These are phyloP conservation scores for rapeseed (Brassica napus) DNA, from an alignment of 345 rosid species.

Conservation along the genomic window DNA sequence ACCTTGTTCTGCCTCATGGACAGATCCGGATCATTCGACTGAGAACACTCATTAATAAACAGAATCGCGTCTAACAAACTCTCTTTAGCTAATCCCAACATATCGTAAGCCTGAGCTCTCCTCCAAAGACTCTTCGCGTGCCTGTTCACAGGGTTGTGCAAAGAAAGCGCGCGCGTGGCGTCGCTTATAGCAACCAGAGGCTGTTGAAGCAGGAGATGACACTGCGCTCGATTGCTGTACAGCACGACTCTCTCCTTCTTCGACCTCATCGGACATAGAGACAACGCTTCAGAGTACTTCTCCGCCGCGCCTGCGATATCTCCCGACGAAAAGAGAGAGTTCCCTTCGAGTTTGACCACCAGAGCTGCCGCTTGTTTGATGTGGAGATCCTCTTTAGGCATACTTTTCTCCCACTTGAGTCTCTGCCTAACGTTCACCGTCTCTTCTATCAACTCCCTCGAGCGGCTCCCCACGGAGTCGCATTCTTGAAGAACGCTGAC, in stretches of 20 bases:
- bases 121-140: slow-evolving; percentile 99
- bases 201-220: slow-evolving; percentile 91
- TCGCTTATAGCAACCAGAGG: slow-evolving; percentile 91
- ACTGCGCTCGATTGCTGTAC: slow-evolving; percentile 94
- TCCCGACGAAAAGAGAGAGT: slow-evolving; percentile 92
- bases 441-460: slow-evolving; percentile 77
- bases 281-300: slow-evolving; percentile 90
- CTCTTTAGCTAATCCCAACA: slow-evolving; percentile 92
- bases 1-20: slow-evolving; percentile 91
- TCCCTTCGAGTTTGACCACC: slow-evolving; percentile 97
- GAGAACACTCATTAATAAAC: slow-evolving; percentile 96
- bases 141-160: slow-evolving; percentile 82
- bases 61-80: slow-evolving; percentile 95
- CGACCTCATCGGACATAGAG: slow-evolving; percentile 89
- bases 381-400: slow-evolving; percentile 97
- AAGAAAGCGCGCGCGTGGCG: slow-evolving; percentile 85
- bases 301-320: slow-evolving; percentile 86
- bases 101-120: slow-evolving; percentile 98
- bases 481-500: slow-evolving; percentile 81
- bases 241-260: slow-evolving; percentile 95
- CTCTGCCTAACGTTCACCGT: slow-evolving; percentile 65
- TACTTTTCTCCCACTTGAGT: slow-evolving; percentile 88
- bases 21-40: slow-evolving; percentile 92
- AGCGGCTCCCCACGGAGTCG: slow-evolving; percentile 48
- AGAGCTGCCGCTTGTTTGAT: slow-evolving; percentile 94